Evolutionary conservation across 768 basidiomycete genomes (phyloP), one percentile per base, ranked within the genome.

Genomic region (Clitopilus hobsonii): DNA sequence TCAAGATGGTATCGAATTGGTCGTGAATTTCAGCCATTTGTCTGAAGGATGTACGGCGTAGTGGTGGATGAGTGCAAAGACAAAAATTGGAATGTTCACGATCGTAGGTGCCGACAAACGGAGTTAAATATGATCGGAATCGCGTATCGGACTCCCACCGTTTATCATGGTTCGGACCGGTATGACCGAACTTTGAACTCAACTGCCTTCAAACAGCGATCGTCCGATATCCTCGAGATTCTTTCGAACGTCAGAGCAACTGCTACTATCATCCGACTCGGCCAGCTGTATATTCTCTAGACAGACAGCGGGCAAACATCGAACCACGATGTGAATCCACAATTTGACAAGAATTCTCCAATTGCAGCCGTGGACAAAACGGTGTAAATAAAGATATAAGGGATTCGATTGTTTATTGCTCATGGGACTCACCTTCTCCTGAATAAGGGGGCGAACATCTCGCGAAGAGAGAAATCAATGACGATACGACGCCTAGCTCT

Each of bases 1-100:
- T 97, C 38, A 98, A 85, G 60, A 98, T 86, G 22, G 95, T 95
- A 66, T 98, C 94, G 68, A 96, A 98, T 60, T 94, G 86, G 70
- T 92, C 88, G 71, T 96, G 93, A 63, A 97, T 97, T 69, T 93
- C 91, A 11, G 87, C 77, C 89, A 91, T 91, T n/a, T n/a, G 49
- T 22, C 36, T 53, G 2, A 13, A 38, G 52, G 22, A 18, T 18
- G 18, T 20, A 45, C 41, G 41, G 41, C 41, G 41, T 51, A 27
- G 26, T 45, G 41, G 41, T 52, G 23, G 49, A 50, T 11, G 49
- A 27, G 23, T 23, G 49, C 11, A 23, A 30, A 50, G 49, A 30
- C 20, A 30, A 27, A 50, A 49, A 50, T 2, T 50, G 49, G 29
- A 50, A 50, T 4, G 29, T 27, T 49, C 23, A 25, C 23, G 29